A percentile compares a stretch with the other conserved stretches of the same genome.
Evolutionary conservation across 1,284 basidiomycete genomes (phyloP).

Genomic region (Entoloma clypeatum): DNA sequence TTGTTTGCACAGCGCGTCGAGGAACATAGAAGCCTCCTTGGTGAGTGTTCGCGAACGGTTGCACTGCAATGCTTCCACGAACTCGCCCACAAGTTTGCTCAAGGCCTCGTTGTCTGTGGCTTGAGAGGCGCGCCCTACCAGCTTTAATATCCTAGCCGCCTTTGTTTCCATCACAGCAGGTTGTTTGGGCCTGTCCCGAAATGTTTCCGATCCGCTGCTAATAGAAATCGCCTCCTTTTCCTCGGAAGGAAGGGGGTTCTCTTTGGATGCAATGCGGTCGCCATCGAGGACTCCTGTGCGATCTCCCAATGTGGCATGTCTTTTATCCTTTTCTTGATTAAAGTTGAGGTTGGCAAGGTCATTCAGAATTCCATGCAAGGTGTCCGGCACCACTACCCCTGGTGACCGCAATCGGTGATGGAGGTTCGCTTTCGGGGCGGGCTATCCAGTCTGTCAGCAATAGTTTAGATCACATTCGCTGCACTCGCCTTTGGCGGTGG

Average conservation of each 20-base stretch:
- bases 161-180: conserved; percentile 42
- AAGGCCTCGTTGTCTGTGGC: conserved; percentile 53
- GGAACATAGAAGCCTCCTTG: conserved; percentile 64
- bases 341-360: conserved; percentile 57
- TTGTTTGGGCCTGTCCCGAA: conserved; percentile 24
- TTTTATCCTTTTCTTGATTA: conserved; percentile 28
- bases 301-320: conserved; percentile 48
- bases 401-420: conserved; percentile 29
- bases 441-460: not conserved
- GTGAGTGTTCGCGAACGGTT: conserved; percentile 64
- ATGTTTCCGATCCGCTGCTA: conserved; percentile 43
- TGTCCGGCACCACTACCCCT: conserved; percentile 27
- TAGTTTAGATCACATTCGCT: not conserved
- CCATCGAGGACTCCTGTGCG: conserved; percentile 42
- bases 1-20: conserved; percentile 65
- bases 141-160: conserved; percentile 46
- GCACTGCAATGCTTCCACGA: conserved; percentile 53
- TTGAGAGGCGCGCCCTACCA: conserved; percentile 40
- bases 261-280: conserved; percentile 29
- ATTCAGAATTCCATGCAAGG: conserved; percentile 52
- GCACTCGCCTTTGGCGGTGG: conserved; percentile 48
- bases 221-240: conserved; percentile 42
- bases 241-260: conserved; percentile 23
- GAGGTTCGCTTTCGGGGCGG: conserved; percentile 23
- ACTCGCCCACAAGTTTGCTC: conserved; percentile 51